A percentile compares a stretch with the other conserved stretches of the same genome.
Conservation (phyloP, 768 basidiomycete genomes). For the Sporobolomyces pararoseus region DNA sequence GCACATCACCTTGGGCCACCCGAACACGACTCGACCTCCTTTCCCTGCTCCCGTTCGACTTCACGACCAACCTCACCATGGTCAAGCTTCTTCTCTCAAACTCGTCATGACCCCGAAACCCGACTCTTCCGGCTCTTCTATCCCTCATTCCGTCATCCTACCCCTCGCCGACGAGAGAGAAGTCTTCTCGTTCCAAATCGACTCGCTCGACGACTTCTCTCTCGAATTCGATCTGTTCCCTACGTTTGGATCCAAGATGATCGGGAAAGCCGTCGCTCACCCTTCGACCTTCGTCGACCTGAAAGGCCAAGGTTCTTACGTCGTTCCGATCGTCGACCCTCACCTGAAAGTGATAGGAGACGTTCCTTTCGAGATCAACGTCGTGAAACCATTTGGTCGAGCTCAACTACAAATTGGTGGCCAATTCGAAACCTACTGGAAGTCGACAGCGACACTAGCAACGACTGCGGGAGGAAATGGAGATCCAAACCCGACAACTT, state of each 20-base stretch:
- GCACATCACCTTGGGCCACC: constrained; percentile 75
- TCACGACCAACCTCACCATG: constrained; percentile 52
- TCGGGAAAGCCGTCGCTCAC: constrained; percentile 84
- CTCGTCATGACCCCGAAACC: constrained; percentile 88
- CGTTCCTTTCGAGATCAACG: constrained; percentile 80
- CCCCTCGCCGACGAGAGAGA: constrained; percentile 69
- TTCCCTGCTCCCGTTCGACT: constrained; percentile 52
- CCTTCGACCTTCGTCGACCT: constrained; percentile 66
- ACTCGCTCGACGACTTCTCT: constrained; percentile 65
- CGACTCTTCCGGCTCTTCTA: constrained; percentile 63
- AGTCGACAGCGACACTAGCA: constrained; percentile 60
- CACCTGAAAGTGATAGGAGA: constrained; percentile 91
- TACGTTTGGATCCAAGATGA: constrained; percentile 93
- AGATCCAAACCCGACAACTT: constrained; percentile 32
- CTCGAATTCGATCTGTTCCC: constrained; percentile 94
- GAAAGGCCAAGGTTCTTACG: constrained; percentile 47
- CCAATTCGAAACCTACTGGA: constrained; percentile 97
- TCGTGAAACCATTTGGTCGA: constrained; percentile 83
- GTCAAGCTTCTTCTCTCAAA: constrained; percentile 65
- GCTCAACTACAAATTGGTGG: constrained; percentile 92
- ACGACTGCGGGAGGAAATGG: constrained; percentile 42
- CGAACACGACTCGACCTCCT: constrained; percentile 51
- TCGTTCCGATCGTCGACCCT: constrained; percentile 80
- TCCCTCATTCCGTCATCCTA: constrained; percentile 83
- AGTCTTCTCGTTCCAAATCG: constrained; percentile 79